Percentiles rank a stretch among this genome's conserved stretches.
Conservation (phyloP, 139 green algal genomes). For the Raphidocelis subcapitata region DNA sequence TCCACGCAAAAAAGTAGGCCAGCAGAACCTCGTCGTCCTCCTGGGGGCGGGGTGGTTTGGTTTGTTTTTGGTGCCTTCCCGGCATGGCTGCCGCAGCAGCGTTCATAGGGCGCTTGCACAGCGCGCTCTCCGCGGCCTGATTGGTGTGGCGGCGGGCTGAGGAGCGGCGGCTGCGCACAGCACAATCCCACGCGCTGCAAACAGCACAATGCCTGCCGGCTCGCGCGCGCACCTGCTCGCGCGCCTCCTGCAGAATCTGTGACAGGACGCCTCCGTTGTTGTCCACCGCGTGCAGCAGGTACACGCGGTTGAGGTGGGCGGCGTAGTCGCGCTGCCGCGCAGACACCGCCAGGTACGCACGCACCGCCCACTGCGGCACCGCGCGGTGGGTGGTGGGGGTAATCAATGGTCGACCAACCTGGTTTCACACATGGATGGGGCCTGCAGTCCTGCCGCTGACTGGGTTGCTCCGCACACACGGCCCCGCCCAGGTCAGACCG, state of each 20-base stretch:
- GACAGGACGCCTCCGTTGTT: slow-evolving; percentile 39
- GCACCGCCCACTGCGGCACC: slow-evolving; percentile 23
- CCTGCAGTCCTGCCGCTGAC: background rate
- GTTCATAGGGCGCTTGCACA: too few species aligned
- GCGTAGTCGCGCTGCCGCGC: slow-evolving; percentile 34
- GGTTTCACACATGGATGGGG: too few species aligned
- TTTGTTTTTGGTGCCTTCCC: too few species aligned
- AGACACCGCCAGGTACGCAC: slow-evolving; percentile 37
- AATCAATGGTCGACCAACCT: too few species aligned
- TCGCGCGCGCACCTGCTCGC: slow-evolving; percentile 49
- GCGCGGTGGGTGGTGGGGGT: too few species aligned
- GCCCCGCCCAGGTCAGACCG: background rate
- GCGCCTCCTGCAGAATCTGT: slow-evolving; percentile 34
- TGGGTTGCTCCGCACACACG: background rate
- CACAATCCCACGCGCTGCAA: too few species aligned
- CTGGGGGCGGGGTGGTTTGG: too few species aligned
- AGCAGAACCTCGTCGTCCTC: slow-evolving; percentile 9
- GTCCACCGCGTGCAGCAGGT: slow-evolving; percentile 40
- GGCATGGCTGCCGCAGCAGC: too few species aligned
- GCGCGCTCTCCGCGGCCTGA: too few species aligned
- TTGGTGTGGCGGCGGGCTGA: too few species aligned
- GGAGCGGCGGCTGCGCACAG: too few species aligned
- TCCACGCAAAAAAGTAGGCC: slow-evolving; percentile 15
- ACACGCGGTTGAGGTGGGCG: slow-evolving; percentile 30
- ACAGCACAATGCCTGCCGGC: too few species aligned